Evolutionary conservation across 768 basidiomycete species (phyloP), one percentile per base, ranked within the genome.

Genomic region (Pleurotus eryngii): DNA sequence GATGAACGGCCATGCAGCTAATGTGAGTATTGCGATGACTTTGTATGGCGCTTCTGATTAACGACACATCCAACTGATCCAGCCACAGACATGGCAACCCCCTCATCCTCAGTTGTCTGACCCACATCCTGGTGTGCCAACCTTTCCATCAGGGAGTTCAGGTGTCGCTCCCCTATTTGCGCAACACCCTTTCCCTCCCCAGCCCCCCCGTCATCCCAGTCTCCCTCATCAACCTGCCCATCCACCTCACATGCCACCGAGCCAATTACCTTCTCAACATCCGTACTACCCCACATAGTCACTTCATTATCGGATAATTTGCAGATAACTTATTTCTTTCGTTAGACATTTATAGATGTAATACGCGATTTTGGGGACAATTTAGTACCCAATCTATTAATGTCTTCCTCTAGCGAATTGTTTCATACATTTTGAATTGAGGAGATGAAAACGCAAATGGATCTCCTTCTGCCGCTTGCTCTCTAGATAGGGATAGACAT

Each of bases 341-440:
- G 39, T 39, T 53, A 39, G 51, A 53, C 51, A 17, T 39, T 53
- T 39, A 22, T 53, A 42, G 39, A 53, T 53, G 38, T 53, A 39
- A 17, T 45, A 35, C 12, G n/a, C 26, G 17, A 30, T 24, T 50
- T 50, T 50, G 6, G 30, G 24, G 38, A 37, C 49, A 17, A 22
- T n/a, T 37, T 37, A 27, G 49, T 17, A 30, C 27, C 49, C 30
- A 35, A 35, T 35, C 9, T 35, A 35, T 35, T 11, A 35, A 35
- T 35, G 30, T 35, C 30, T 35, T 35, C 30, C 30, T 39, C 74
- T 60, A 95, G 57, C 92, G 84, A 61, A 96, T 82, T 17, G 80
- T 81, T 70, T 90, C 88, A 64, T 88, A 90, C 83, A 90, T 85
- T 64, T 78, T 89, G 77, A 87, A 94, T 14, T 72, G 70, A 8